Conservation (phyloP, 2,329 filamentous ascomycete genomes). For the Aureobasidium sp. region DNA sequence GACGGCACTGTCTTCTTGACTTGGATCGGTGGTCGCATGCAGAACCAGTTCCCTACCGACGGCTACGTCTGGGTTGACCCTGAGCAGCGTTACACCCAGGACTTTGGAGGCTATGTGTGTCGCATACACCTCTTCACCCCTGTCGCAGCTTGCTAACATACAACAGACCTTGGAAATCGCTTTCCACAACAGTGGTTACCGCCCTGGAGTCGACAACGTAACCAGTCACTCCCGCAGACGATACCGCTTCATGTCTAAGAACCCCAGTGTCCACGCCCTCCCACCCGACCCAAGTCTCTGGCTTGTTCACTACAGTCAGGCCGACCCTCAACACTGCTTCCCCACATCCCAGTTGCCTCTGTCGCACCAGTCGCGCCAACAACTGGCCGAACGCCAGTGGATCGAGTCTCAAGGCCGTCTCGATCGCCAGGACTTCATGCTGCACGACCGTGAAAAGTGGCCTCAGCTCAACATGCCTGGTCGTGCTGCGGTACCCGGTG, state of each 20-base stretch:
- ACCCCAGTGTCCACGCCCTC: constrained; percentile 61
- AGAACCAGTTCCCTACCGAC: constrained; percentile 76
- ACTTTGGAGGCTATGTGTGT: constrained; percentile 61
- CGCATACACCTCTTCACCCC: not conserved
- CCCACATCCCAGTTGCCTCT: constrained; percentile 61
- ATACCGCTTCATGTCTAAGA: constrained; percentile 75
- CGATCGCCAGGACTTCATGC: constrained; percentile 87
- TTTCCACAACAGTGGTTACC: constrained; percentile 73
- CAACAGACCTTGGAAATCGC: constrained; percentile 79
- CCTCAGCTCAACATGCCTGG: constrained; percentile 70
- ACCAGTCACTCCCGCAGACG: constrained; percentile 74
- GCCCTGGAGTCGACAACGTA: constrained; percentile 62
- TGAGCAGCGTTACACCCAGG: constrained; percentile 70
- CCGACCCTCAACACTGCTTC: constrained; percentile 66
- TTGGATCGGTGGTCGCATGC: constrained; percentile 74
- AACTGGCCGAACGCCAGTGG: constrained; percentile 47
- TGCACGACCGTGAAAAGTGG: constrained; percentile 85
- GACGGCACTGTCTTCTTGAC: constrained; percentile 78
- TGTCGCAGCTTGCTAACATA: constrained; percentile 11
- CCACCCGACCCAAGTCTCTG: constrained; percentile 75
- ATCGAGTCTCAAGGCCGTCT: constrained; percentile 71
- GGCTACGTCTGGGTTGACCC: constrained; percentile 85
- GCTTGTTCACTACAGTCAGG: constrained; percentile 82
- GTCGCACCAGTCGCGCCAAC: constrained; percentile 29
- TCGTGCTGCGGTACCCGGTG: constrained; percentile 21